These are phyloP conservation scores for Hypoxylon fuscum DNA, from an alignment of 495 filamentous ascomycete genomes.

Conservation along the genomic window DNA sequence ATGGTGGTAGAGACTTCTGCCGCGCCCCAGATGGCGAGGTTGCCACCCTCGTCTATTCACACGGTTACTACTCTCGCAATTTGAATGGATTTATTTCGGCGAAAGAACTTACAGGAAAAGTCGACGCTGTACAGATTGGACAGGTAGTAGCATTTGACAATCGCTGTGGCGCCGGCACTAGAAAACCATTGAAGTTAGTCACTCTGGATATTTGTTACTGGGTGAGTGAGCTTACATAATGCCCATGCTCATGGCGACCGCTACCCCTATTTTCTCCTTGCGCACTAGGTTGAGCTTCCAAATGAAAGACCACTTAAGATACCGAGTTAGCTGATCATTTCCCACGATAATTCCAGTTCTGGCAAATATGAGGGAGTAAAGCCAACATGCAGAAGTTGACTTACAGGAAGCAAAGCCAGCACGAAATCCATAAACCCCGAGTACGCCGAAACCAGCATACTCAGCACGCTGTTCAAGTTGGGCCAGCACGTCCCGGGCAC, in stretches of 20 bases:
- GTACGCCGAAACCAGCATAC: slow-evolving; percentile 23
- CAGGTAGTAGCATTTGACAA: slow-evolving; percentile 15
- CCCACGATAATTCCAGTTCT: not conserved
- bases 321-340: not conserved
- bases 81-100: not conserved
- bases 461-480: slow-evolving; percentile 8
- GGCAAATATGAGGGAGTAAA: slow-evolving; percentile 1
- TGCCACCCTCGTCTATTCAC: slow-evolving; percentile 6
- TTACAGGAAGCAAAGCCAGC: slow-evolving; percentile 28
- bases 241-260: slow-evolving; percentile 37
- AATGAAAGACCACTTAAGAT: slow-evolving; percentile 24
- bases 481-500: slow-evolving; percentile 32
- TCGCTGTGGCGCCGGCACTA: slow-evolving; percentile 14
- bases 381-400: not conserved
- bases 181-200: not conserved
- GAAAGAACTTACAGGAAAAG: slow-evolving; percentile 32
- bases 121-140: slow-evolving; percentile 8
- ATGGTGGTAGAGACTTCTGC: not conserved
- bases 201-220: not conserved
- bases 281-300: slow-evolving; percentile 24
- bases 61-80: not conserved
- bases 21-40: slow-evolving; percentile 10
- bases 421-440: slow-evolving; percentile 34
- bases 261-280: slow-evolving; percentile 36
- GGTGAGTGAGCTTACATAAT: slow-evolving; percentile 16